These are phyloP conservation scores for Botrytis porri DNA, from an alignment of 2,329 filamentous ascomycete genomes.

Conservation along the genomic window DNA sequence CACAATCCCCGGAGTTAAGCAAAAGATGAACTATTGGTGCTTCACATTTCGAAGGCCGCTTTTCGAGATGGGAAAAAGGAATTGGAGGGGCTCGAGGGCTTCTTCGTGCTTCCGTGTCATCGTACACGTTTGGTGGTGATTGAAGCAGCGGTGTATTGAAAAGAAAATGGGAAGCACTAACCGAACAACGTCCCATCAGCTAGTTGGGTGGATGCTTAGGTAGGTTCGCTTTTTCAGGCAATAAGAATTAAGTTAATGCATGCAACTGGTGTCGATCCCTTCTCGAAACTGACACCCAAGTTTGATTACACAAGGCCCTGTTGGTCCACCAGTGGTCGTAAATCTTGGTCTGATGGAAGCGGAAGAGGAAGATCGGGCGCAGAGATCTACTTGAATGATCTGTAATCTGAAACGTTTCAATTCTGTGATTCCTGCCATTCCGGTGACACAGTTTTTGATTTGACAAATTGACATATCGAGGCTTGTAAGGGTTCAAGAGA, in stretches of 20 bases:
- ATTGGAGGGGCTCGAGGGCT: neutral
- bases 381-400: slow-evolving; percentile 1
- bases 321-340: neutral
- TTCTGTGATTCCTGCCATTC: neutral
- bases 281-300: neutral
- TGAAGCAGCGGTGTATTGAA: neutral
- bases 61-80: neutral
- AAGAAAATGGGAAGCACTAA: neutral
- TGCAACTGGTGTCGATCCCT: neutral
- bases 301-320: neutral
- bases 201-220: neutral
- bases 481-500: neutral
- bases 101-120: neutral
- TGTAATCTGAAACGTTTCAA: slow-evolving; percentile 7
- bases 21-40: neutral
- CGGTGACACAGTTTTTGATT: neutral
- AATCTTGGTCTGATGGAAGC: neutral
- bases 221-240: neutral
- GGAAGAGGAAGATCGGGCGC: slow-evolving; percentile 13
- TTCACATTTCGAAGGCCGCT: neutral
- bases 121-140: neutral
- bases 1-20: neutral
- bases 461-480: neutral
- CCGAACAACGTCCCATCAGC: neutral
- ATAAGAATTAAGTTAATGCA: neutral